Base-by-base conservation (phyloP, 768 basidiomycete species). In the Lactifluus pinguis region DNA sequence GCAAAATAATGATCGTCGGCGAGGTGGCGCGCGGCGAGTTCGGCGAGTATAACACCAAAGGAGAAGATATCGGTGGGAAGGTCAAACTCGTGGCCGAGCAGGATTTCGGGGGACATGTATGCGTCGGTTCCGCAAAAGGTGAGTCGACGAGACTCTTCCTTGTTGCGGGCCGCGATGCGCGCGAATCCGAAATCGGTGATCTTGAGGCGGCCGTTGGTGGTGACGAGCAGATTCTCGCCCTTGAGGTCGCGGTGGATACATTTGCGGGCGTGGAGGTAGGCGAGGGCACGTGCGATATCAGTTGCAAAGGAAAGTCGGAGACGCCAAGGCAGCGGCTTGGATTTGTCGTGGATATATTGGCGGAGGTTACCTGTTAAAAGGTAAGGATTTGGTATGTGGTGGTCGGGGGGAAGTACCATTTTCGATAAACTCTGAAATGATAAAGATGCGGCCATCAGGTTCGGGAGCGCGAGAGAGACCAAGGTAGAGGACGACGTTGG, bases 101-200 rank as follows among this genome's bases (percentile, higher is more conserved):
- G 77, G 66, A 98, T 97, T 71, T 98, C 95, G 0, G 95, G 95
- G 2, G 90, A 92, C 95, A 98, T 98, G 75, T 97, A 95, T 6
- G 92, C 89, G 68, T 92, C 88, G 2, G 89, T 91, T n/a, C 89
- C 89, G 62, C 86, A 89, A 72, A 92, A 92, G 0, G 90, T 92
- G 48, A 92, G 80, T 4, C 89, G 81, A 69, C 87, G 89, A 55
- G 78, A 81, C 75, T 98, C 95, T 65, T 95, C 94, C 59, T 85
- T 90, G 68, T 91, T 95, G 45, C 89, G 82, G 0, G 93, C 93
- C 0, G 92, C 92, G 68, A 98, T 97, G 39, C 95, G 82, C 4
- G 94, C 93, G 67, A 98, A 95, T 1, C 95, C 95, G 73, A 99
- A 99, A 70, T 99, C 95, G n/a, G 95, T 97, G 67, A 98, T 87